Conservation (phyloP, 345 rosid genomes). For the Zanthoxylum bungeanum region DNA sequence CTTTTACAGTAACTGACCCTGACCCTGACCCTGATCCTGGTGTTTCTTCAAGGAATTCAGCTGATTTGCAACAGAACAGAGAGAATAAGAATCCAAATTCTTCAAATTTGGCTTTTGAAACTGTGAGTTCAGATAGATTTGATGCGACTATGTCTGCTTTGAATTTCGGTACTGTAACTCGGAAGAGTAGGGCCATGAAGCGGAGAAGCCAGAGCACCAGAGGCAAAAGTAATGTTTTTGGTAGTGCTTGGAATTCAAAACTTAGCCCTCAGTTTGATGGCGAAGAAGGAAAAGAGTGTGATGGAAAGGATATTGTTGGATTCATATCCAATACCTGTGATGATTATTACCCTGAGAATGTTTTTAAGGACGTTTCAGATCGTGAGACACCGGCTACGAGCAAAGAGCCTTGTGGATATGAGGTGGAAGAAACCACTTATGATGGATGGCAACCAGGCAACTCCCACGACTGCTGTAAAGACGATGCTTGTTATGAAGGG, state of each 20-base stretch:
- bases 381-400: slow-evolving; percentile 23
- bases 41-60: slow-evolving; percentile 22
- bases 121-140: slow-evolving; percentile 13
- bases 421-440: slow-evolving; percentile 19
- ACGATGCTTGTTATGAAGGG: slow-evolving; percentile 15
- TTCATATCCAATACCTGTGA: slow-evolving; percentile 13
- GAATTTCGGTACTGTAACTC: slow-evolving; percentile 39
- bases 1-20: slow-evolving; percentile 18
- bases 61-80: slow-evolving; percentile 31
- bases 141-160: slow-evolving; percentile 24
- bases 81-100: slow-evolving; percentile 43
- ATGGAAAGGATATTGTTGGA: slow-evolving; percentile 20
- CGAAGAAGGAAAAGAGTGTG: slow-evolving; percentile 25
- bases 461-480: slow-evolving; percentile 15
- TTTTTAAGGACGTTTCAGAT: slow-evolving; percentile 21
- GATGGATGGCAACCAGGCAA: slow-evolving; percentile 16
- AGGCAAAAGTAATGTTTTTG: slow-evolving; percentile 19
- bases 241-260: slow-evolving; percentile 34
- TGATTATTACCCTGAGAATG: slow-evolving; percentile 14
- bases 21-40: slow-evolving; percentile 6
- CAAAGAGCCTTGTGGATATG: slow-evolving; percentile 28
- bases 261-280: slow-evolving; percentile 21
- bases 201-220: slow-evolving; percentile 33
- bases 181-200: slow-evolving; percentile 52
- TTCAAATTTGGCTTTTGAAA: slow-evolving; percentile 28